phyloP scores from a whole-genome alignment of 352 stramenopile species.

The Elongisporangium undulatum region DNA sequence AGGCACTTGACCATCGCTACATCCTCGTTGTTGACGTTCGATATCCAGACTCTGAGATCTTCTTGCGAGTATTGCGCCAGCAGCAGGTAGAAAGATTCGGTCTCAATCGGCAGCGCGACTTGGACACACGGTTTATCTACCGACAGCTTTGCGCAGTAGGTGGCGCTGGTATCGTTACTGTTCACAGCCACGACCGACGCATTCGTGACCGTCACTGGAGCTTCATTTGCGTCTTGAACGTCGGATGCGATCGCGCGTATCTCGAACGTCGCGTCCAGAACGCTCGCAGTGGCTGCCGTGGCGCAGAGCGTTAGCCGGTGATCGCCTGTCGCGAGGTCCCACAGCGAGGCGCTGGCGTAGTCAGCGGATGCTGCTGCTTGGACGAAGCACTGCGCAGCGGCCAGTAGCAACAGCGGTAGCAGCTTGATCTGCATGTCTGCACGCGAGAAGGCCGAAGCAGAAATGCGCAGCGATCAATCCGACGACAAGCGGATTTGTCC shows the following conservation, averaged over 20 bases:
- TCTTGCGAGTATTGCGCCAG: constrained; percentile 1
- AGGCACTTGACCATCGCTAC: constrained; percentile 5
- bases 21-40: not conserved
- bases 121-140: constrained; percentile 1
- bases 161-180: not conserved
- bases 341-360: not conserved
- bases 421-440: too few species aligned
- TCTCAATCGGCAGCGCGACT: not conserved
- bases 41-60: constrained; percentile 1
- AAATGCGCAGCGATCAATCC: too few species aligned
- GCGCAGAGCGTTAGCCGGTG: constrained; percentile 7
- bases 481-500: too few species aligned
- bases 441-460: too few species aligned
- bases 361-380: too few species aligned
- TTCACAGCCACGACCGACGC: not conserved
- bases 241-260: constrained; percentile 3
- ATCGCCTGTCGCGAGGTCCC: constrained; percentile 1
- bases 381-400: too few species aligned
- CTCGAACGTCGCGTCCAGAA: not conserved
- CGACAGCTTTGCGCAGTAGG: constrained; percentile 9
- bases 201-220: not conserved
- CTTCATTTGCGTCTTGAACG: constrained; percentile 1
- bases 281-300: not conserved
- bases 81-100: constrained; percentile 3
- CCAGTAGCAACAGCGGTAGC: too few species aligned